These are phyloP conservation scores for Solanum appendiculatum DNA, from an alignment of 257 asterid genomes.

Conservation along the genomic window DNA sequence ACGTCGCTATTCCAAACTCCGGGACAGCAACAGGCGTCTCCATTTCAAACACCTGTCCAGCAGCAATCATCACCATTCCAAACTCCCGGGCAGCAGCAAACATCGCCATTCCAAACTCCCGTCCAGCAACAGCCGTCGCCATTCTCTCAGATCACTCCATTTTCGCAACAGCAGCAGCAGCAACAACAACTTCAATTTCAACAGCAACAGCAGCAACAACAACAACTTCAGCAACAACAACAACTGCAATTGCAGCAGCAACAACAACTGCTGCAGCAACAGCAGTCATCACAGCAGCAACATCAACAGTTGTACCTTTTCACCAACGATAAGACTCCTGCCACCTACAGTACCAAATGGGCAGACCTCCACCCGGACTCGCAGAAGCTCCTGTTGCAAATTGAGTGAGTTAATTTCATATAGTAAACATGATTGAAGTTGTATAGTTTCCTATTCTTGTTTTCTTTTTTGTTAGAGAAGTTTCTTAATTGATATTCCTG, in stretches of 20 bases:
- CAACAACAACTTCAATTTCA: conserved; percentile 30
- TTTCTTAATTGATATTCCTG: background rate
- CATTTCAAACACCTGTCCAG: conserved; percentile 23
- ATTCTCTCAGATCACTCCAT: conserved; percentile 14
- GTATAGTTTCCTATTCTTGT: background rate
- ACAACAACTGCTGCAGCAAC: conserved; percentile 25
- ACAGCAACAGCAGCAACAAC: conserved; percentile 16
- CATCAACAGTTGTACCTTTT: conserved; percentile 64
- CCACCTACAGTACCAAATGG: conserved; percentile 87
- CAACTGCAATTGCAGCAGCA: conserved; percentile 26
- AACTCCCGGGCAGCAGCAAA: conserved; percentile 14
- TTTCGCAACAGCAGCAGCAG: conserved; percentile 9
- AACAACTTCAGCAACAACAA: conserved; percentile 18
- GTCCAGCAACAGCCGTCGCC: conserved; percentile 22
- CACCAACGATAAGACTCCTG: conserved; percentile 76
- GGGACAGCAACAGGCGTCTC: conserved; percentile 18
- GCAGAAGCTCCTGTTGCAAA: conserved; percentile 68
- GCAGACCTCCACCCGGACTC: conserved; percentile 96
- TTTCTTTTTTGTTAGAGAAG: background rate
- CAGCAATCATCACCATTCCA: conserved; percentile 27
- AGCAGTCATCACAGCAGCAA: conserved; percentile 14
- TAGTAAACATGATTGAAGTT: background rate
- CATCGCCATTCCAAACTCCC: conserved; percentile 16
- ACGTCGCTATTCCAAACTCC: conserved; percentile 30
- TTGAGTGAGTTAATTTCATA: conserved; percentile 42